Base-by-base conservation (phyloP, 2,329 filamentous ascomycete genomes). In the Verticillium albo-atrum region DNA sequence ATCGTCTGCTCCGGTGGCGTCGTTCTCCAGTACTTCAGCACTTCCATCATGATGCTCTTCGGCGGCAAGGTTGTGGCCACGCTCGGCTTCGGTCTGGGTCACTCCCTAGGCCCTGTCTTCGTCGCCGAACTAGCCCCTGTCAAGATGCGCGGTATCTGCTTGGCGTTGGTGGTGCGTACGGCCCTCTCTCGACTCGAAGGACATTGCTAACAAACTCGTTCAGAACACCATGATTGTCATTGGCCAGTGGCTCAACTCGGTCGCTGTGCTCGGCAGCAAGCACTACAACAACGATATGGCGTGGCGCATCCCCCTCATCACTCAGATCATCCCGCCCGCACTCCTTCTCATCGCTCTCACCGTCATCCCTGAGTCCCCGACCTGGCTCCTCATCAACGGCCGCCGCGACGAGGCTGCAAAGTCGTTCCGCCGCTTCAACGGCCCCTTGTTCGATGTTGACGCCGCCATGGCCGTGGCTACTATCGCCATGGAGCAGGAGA, bases 151-250 rank as follows among this genome's bases (percentile, higher is more conserved):
- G 70, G 71, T 14, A 56, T 70, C 12, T 71, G 68, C 34, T 58
- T 72, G 10, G 63, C 66, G 12, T 58, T 72, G 2, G 60, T 72
- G 27, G 67, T 69, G 50, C 56, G 64, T 57, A 26, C n/a, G 6
- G n/a, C 50, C 3, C 9, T 25, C 26, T 28, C 15, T 28, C 7
- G 25, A 10, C 23, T 6, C 12, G 25, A 3, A 17, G 9, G 14
- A 25, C 51, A 15, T 35, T 54, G 6, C 52, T 54, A 34, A 54
- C 28, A 52, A 23, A 32, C 4, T 10, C 28, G 27, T 15, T 9
- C 5, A 57, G 64, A 72, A 72, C 55, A 72, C 70, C 10, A 71
- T 72, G 66, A 71, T 72, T 20, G 69, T 70, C 2, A 59, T 71
- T 17, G 71, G 70, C 3, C 67, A 71, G 35, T 56, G 54, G 54